Evolutionary conservation across 2,329 filamentous ascomycete species (phyloP).

Genomic region (Tolypocladium pustulatum): DNA sequence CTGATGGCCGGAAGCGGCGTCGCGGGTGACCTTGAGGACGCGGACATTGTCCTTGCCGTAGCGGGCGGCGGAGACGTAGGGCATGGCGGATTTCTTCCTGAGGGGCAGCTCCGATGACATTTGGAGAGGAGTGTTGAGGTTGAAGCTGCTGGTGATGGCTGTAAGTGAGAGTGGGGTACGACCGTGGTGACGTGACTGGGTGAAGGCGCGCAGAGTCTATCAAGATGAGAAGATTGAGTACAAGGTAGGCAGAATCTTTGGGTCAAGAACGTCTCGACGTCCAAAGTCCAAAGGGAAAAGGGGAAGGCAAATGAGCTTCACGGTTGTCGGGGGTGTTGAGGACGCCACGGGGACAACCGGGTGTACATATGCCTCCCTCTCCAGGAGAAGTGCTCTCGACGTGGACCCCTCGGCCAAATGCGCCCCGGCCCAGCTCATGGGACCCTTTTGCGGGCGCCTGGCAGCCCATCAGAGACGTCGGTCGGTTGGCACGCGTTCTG

Average conservation of each 20-base stretch:
- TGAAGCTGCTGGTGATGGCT: slow-evolving; percentile 1
- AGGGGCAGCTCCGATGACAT: background rate
- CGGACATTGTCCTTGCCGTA: slow-evolving; percentile 98
- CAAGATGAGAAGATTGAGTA: background rate
- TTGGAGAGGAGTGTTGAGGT: background rate
- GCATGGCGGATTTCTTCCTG: slow-evolving; percentile 27
- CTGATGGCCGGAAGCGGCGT: slow-evolving; percentile 67
- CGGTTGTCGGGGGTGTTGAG: background rate
- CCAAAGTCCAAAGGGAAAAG: background rate
- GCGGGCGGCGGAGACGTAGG: slow-evolving; percentile 51
- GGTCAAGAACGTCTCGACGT: background rate
- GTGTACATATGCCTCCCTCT: background rate
- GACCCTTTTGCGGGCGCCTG: background rate
- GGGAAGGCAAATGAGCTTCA: background rate
- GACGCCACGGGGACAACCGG: background rate
- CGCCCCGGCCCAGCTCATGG: background rate
- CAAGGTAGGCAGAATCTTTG: background rate
- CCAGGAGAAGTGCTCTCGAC: background rate
- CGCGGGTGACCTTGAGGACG: slow-evolving; percentile 84
- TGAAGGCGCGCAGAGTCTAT: background rate
- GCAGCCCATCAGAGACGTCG: background rate
- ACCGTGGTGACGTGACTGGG: background rate
- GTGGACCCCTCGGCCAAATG: background rate
- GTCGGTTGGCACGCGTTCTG: background rate
- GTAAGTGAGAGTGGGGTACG: background rate